These are phyloP conservation scores for Coleophoma cylindrospora DNA, from an alignment of 2,329 filamentous ascomycete species.

Conservation along the genomic window DNA sequence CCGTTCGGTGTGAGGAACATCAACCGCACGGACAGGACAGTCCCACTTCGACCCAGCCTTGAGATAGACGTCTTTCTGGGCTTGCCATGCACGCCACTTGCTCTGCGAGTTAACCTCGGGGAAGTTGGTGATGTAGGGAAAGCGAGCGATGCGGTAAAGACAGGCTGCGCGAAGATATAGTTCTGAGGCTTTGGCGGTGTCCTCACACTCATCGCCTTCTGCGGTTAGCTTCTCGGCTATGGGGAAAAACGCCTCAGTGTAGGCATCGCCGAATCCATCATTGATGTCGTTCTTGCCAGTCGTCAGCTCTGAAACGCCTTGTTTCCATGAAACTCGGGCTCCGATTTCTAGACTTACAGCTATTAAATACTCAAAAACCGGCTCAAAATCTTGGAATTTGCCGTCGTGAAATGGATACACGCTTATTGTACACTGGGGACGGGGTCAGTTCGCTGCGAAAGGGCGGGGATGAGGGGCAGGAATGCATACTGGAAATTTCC, in stretches of 20 bases:
- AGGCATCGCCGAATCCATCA: conserved; percentile 60
- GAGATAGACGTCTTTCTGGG: conserved; percentile 59
- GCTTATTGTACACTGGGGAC: conserved; percentile 46
- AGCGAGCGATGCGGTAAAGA: conserved; percentile 69
- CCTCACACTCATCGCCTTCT: conserved; percentile 46
- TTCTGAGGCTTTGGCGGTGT: conserved; percentile 49
- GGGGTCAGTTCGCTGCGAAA: too few species aligned
- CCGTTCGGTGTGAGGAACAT: conserved; percentile 52
- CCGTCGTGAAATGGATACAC: conserved; percentile 75
- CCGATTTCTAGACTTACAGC: conserved; percentile 30
- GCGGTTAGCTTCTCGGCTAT: conserved; percentile 51
- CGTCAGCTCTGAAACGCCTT: too few species aligned
- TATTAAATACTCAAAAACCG: conserved; percentile 61
- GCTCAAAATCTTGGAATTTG: conserved; percentile 61
- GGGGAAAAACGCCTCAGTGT: conserved; percentile 59
- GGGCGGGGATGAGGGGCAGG: too few species aligned
- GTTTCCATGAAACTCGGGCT: too few species aligned
- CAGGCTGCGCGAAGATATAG: conserved; percentile 67
- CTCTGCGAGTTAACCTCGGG: conserved; percentile 32
- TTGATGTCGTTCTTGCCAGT: conserved; percentile 46
- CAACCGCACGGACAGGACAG: conserved; percentile 55
- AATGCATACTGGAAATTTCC: conserved; percentile 56
- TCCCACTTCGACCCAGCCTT: conserved; percentile 50
- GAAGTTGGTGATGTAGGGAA: conserved; percentile 49
- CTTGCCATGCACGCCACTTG: conserved; percentile 60